A percentile compares a stretch with the other conserved stretches of the same genome.
phyloP scores from a whole-genome alignment of 257 asterid species.

The Euphrasia confusa region DNA sequence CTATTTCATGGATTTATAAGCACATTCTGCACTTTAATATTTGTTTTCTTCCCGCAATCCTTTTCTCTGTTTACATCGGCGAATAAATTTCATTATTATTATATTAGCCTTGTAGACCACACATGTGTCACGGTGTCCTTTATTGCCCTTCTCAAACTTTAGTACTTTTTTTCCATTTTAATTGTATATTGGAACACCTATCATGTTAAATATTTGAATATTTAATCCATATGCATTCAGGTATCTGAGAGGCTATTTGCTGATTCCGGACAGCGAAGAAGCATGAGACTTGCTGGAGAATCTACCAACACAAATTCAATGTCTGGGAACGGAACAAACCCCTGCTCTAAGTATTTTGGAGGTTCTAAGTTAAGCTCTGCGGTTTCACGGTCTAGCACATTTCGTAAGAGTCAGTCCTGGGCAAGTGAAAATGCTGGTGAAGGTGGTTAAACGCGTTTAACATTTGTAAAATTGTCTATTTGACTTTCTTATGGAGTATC shows the following conservation, averaged over 20 bases:
- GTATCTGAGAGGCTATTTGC: slow-evolving; percentile 93
- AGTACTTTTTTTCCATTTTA: not conserved
- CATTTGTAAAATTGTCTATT: slow-evolving; percentile 13
- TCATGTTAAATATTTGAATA: not conserved
- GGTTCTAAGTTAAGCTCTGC: slow-evolving; percentile 54
- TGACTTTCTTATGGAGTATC: slow-evolving; percentile 15
- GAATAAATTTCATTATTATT: not conserved
- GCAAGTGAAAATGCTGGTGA: slow-evolving; percentile 64
- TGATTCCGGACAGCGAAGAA: slow-evolving; percentile 91
- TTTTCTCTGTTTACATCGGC: not conserved
- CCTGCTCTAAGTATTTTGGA: slow-evolving; percentile 60
- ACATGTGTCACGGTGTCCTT: slow-evolving; percentile 10
- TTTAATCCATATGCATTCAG: slow-evolving; percentile 38
- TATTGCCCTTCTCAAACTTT: slow-evolving; percentile 11
- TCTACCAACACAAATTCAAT: slow-evolving; percentile 47
- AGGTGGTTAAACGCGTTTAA: slow-evolving; percentile 47
- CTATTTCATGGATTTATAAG: slow-evolving; percentile 3
- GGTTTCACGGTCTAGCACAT: slow-evolving; percentile 58
- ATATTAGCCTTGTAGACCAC: slow-evolving; percentile 7
- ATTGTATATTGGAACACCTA: slow-evolving; percentile 7
- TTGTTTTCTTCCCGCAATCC: not conserved
- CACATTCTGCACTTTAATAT: slow-evolving; percentile 3
- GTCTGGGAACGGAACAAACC: slow-evolving; percentile 67
- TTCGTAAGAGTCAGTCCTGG: slow-evolving; percentile 70
- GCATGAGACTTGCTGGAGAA: slow-evolving; percentile 91